Conservation (phyloP, 1,284 basidiomycete species). For the Malassezia yamatoensis region DNA sequence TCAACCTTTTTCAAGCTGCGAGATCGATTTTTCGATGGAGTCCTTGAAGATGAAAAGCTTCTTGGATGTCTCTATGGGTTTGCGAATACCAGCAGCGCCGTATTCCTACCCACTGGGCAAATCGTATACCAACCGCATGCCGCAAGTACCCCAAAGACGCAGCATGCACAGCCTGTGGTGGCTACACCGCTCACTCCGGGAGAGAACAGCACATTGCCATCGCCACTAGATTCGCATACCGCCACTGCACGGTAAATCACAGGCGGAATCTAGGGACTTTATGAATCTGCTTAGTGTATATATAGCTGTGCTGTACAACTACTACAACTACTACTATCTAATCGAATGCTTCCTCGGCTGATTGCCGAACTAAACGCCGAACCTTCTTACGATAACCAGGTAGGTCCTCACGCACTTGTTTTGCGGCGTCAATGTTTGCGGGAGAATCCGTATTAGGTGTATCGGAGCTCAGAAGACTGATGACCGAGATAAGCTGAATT, state of each 20-base stretch:
- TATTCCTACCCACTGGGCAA: neutral
- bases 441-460: constrained; percentile 87
- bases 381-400: constrained; percentile 44
- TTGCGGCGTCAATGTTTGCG: constrained; percentile 80
- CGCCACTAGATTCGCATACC: neutral
- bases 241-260: neutral
- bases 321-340: constrained; percentile 7
- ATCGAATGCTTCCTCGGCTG: constrained; percentile 36
- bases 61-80: constrained; percentile 44
- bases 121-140: constrained; percentile 7
- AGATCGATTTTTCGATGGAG: constrained; percentile 75
- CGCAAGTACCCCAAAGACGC: constrained; percentile 3
- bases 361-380: constrained; percentile 40
- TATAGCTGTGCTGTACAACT: constrained; percentile 4
- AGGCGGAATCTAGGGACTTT: neutral
- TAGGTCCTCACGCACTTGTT: constrained; percentile 45
- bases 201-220: neutral
- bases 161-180: constrained; percentile 1
- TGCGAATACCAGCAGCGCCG: constrained; percentile 18
- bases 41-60: constrained; percentile 56
- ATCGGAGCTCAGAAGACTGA: constrained; percentile 85
- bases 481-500: constrained; percentile 79
- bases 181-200: constrained; percentile 7
- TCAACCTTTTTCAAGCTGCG: constrained; percentile 93
- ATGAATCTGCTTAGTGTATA: neutral